Base-by-base conservation (phyloP, 2,329 filamentous ascomycete species). In the Fusarium sp. region DNA sequence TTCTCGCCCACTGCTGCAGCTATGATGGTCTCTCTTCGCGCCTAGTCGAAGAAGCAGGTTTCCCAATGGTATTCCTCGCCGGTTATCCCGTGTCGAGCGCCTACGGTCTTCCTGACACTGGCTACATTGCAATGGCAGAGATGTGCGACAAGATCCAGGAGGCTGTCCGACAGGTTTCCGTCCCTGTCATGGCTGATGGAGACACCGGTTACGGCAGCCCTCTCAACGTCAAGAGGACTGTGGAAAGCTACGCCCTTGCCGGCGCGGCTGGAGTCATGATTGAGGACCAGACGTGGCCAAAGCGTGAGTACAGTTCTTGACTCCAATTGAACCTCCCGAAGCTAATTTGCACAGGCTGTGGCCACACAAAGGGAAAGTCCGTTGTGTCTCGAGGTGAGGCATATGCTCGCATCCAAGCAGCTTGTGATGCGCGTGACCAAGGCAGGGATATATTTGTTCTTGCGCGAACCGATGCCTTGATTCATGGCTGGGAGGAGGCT, bases 281-380 rank as follows among this genome's bases (percentile, higher is more conserved):
- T 67, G 86, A 87, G 66, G 85, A 87, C 61, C 85, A 87, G 71
- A 85, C 83, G 0, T 87, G 85, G 85, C 85, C 86, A 5, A 87
- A 87, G 68, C 77, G 85, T 86, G 77, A 72, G 82, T 65, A n/a
- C 20, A 16, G 5, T 22, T 14, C 10, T 24, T 24, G 8, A 6
- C 22, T 7, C 31, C 16, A 14, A 4, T 24, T 24, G 6, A 5
- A 2, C 11, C 27, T 24, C 6, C 22, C 2, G 10, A 18, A 13
- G 6, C 27, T 61, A 6, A 61, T n/a, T 14, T 8, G 16, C n/a
- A 7, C 22, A 79, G 77, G 76, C 31, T 79, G 77, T 43, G 76
- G 77, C 1, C 85, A 87, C 69, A 87, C 84, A 2, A 84, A 84
- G 60, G 85, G 85, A 4, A 87, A 86, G 71, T 78, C 80, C 0